These are phyloP conservation scores for Xerocomellus chrysenteron DNA, from an alignment of 768 basidiomycete species.

Conservation along the genomic window DNA sequence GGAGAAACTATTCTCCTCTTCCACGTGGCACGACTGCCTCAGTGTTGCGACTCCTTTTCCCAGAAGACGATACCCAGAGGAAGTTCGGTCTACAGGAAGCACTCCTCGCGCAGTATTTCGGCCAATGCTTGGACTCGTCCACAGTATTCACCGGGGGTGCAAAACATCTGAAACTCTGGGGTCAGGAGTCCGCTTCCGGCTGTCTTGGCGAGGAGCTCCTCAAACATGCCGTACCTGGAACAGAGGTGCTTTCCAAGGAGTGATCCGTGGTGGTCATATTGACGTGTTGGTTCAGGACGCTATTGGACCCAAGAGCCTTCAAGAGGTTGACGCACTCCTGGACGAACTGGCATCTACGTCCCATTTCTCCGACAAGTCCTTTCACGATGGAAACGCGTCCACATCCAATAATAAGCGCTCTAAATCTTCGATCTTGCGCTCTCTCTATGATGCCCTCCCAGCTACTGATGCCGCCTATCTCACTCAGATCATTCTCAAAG, in stretches of 20 bases:
- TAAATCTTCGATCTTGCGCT: conserved; percentile 42
- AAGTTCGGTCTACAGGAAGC: conserved; percentile 75
- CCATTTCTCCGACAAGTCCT: conserved; percentile 52
- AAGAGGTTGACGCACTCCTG: conserved; percentile 63
- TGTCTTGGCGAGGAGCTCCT: conserved; percentile 72
- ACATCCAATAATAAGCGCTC: conserved; percentile 33
- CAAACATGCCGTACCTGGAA: conserved; percentile 37
- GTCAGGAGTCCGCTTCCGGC: conserved; percentile 46
- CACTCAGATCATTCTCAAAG: conserved; percentile 87
- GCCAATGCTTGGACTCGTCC: conserved; percentile 46
- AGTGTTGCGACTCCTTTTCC: conserved; percentile 78
- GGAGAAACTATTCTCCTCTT: conserved; percentile 44
- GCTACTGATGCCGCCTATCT: conserved; percentile 66
- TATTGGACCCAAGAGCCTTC: conserved; percentile 35
- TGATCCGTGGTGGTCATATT: conserved; percentile 1
- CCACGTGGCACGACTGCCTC: conserved; percentile 53
- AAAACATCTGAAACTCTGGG: conserved; percentile 39
- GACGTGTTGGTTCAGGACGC: conserved; percentile 15
- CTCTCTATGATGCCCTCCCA: conserved; percentile 58
- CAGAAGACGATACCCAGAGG: conserved; percentile 70
- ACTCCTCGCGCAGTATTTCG: conserved; percentile 51
- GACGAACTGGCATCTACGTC: conserved; percentile 74
- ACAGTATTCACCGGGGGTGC: conserved; percentile 24
- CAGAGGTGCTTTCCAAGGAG: conserved; percentile 27
- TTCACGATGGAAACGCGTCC: conserved; percentile 35